A percentile compares a stretch with the other conserved stretches of the same genome.
Evolutionary conservation across 2,329 filamentous ascomycete genomes (phyloP).

Genomic region (Dactylellina drechsleri): DNA sequence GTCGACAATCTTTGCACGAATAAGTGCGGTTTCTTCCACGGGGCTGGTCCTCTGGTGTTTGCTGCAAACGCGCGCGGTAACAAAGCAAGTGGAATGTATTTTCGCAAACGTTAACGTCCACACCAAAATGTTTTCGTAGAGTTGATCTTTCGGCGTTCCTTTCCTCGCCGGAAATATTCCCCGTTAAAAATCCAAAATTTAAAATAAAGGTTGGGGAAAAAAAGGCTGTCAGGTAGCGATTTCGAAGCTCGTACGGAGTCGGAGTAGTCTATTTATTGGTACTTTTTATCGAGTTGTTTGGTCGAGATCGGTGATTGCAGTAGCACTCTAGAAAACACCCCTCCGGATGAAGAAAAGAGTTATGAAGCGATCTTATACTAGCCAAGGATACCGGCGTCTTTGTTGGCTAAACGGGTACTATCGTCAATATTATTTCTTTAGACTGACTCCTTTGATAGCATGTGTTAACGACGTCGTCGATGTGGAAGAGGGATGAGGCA

Average conservation of each 20-base stretch:
- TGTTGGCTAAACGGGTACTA: slow-evolving; percentile 2
- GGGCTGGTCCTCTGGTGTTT: slow-evolving; percentile 1
- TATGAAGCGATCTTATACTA: no score
- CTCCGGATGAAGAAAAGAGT: background rate
- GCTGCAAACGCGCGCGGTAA: slow-evolving; percentile 39
- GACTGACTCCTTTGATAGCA: background rate
- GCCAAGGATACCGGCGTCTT: background rate
- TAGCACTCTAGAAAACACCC: background rate
- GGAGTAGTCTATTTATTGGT: background rate
- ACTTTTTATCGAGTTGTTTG: background rate
- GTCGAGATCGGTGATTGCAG: background rate
- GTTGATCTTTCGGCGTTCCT: slow-evolving; percentile 6
- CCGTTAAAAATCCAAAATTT: no score
- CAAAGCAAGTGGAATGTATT: slow-evolving; percentile 39
- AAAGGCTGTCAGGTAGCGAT: no score
- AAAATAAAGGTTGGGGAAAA: no score
- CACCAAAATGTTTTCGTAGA: slow-evolving; percentile 40
- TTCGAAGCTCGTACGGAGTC: no score
- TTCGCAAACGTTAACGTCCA: slow-evolving; percentile 47
- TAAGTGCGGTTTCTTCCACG: slow-evolving; percentile 40
- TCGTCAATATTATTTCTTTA: background rate
- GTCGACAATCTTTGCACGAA: slow-evolving; percentile 23
- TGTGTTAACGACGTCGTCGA: background rate
- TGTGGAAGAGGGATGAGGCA: background rate
- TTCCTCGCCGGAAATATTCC: no score